Evolutionary conservation across 2,329 filamentous ascomycete species (phyloP).

Genomic region (Verticillium longisporum): DNA sequence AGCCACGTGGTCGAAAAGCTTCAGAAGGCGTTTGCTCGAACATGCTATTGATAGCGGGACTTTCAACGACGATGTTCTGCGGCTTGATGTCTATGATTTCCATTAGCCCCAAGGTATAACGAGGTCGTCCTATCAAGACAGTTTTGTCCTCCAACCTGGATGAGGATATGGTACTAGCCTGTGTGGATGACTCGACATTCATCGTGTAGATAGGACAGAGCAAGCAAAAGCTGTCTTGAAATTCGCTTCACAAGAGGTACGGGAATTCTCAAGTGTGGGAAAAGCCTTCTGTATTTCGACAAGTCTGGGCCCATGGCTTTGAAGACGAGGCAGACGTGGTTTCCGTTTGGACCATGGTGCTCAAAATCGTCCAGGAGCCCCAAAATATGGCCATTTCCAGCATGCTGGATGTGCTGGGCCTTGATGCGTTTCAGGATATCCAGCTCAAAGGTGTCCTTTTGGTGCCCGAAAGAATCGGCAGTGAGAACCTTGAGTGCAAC

Average conservation of each 20-base stretch:
- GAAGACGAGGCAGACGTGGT: slow-evolving; percentile 21
- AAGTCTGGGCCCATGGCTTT: slow-evolving; percentile 22
- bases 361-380: slow-evolving; percentile 19
- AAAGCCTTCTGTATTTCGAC: slow-evolving; percentile 10
- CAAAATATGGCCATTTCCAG: slow-evolving; percentile 8
- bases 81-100: slow-evolving; percentile 16
- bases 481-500: slow-evolving; percentile 21
- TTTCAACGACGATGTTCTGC: slow-evolving; percentile 16
- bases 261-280: slow-evolving; percentile 8
- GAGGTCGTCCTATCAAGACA: slow-evolving; percentile 14
- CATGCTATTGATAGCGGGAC: slow-evolving; percentile 9
- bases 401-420: not conserved
- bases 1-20: not conserved
- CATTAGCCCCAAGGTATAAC: not conserved
- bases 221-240: slow-evolving; percentile 12
- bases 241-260: slow-evolving; percentile 10
- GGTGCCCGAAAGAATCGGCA: slow-evolving; percentile 9
- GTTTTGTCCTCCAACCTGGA: slow-evolving; percentile 15
- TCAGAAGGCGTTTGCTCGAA: slow-evolving; percentile 5
- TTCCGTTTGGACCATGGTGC: slow-evolving; percentile 22
- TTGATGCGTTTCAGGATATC: slow-evolving; percentile 12
- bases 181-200: slow-evolving; percentile 15
- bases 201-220: slow-evolving; percentile 13
- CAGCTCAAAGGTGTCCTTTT: slow-evolving; percentile 12
- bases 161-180: slow-evolving; percentile 6